These are phyloP conservation scores for Phytophthora uliginosa DNA, from an alignment of 352 stramenopile species.

Conservation along the genomic window DNA sequence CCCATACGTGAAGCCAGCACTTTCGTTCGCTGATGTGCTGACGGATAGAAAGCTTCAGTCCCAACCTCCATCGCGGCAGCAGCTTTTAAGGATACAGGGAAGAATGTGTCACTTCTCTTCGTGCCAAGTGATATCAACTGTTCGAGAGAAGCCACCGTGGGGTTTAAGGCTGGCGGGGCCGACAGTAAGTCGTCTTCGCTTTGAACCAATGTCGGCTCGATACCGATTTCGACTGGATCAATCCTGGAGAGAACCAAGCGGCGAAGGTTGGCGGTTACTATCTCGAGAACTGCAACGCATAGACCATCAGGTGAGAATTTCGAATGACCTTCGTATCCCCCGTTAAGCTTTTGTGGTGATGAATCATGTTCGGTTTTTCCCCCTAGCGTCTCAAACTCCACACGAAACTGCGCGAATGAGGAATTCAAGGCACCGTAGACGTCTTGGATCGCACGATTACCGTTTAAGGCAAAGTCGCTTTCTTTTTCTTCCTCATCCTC, in stretches of 20 bases:
- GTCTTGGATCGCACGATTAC: slow-evolving; percentile 15
- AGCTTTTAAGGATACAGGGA: slow-evolving; percentile 85
- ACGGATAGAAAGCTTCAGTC: slow-evolving; percentile 90
- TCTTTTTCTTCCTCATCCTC: slow-evolving; percentile 34
- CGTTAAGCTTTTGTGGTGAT: slow-evolving; percentile 7
- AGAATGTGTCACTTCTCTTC: slow-evolving; percentile 85
- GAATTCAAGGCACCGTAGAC: slow-evolving; percentile 35
- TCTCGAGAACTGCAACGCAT: slow-evolving; percentile 79
- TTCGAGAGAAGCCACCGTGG: slow-evolving; percentile 74
- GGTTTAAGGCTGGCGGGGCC: slow-evolving; percentile 69
- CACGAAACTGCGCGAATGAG: slow-evolving; percentile 33
- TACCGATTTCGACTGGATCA: slow-evolving; percentile 80
- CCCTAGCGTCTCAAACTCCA: slow-evolving; percentile 3
- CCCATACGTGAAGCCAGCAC: slow-evolving; percentile 88
- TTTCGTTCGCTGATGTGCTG: slow-evolving; percentile 83
- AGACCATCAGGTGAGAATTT: slow-evolving; percentile 67
- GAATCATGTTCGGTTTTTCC: slow-evolving; percentile 1
- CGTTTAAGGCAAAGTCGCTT: slow-evolving; percentile 13
- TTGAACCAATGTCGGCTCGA: slow-evolving; percentile 46
- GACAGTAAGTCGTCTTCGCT: slow-evolving; percentile 62
- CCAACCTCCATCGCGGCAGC: slow-evolving; percentile 87
- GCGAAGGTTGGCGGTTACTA: slow-evolving; percentile 85
- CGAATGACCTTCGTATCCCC: slow-evolving; percentile 7
- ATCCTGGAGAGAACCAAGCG: slow-evolving; percentile 84
- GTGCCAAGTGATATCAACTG: slow-evolving; percentile 84